These are phyloP conservation scores for Kondoa subrosea DNA, from an alignment of 768 basidiomycete species.

Conservation along the genomic window DNA sequence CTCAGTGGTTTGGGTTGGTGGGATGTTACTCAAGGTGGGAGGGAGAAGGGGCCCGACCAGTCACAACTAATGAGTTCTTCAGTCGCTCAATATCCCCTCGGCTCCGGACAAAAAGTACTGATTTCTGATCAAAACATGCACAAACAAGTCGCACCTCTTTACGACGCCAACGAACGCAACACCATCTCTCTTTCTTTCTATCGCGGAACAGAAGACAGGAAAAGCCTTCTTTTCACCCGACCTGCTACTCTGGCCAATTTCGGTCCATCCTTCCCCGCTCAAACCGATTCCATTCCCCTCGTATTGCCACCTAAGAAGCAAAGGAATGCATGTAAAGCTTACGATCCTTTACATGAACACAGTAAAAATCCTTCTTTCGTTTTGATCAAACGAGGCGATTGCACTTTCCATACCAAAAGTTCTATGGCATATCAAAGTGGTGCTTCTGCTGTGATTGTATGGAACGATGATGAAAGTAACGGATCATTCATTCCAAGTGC, in stretches of 20 bases:
- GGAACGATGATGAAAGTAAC: constrained; percentile 34
- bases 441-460: constrained; percentile 61
- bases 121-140: constrained; percentile 8
- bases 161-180: constrained; percentile 21
- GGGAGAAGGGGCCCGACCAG: too few species aligned
- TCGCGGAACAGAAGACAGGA: too few species aligned
- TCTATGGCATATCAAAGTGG: constrained; percentile 49
- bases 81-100: not conserved
- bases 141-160: too few species aligned
- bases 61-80: too few species aligned
- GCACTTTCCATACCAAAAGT: constrained; percentile 77
- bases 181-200: too few species aligned
- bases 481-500: constrained; percentile 23
- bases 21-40: not conserved
- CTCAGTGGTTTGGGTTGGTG: not conserved
- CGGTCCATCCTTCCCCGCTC: not conserved
- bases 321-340: not conserved
- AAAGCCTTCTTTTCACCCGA: not conserved
- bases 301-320: not conserved
- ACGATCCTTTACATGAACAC: not conserved
- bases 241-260: not conserved
- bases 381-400: constrained; percentile 53
- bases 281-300: not conserved
- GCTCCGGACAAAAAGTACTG: not conserved
- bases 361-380: constrained; percentile 34